Evolutionary conservation across 2,329 filamentous ascomycete species (phyloP).

Genomic region (Alternaria brassicae): DNA sequence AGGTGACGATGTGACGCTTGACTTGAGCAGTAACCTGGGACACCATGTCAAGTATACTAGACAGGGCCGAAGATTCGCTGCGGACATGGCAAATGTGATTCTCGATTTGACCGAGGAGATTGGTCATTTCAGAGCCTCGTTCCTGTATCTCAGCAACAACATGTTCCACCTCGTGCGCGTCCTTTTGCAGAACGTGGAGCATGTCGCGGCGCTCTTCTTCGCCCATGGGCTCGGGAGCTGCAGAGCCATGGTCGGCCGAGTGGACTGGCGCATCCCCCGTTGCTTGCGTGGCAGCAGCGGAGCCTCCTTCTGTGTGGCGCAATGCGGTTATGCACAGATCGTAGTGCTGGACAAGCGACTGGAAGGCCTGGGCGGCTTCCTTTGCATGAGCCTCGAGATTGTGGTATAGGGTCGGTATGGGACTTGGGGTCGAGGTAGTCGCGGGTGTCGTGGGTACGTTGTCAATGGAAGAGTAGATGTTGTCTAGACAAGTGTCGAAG

Average conservation of each 20-base stretch:
- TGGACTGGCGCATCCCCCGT: slow-evolving; percentile 46
- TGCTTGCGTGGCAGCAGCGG: slow-evolving; percentile 56
- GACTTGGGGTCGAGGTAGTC: slow-evolving; percentile 44
- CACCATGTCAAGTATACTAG: slow-evolving; percentile 70
- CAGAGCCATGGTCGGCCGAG: slow-evolving; percentile 37
- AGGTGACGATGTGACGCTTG: slow-evolving; percentile 68
- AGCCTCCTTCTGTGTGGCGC: slow-evolving; percentile 77
- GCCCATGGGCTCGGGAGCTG: slow-evolving; percentile 72
- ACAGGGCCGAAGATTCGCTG: slow-evolving; percentile 64
- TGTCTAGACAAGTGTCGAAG: slow-evolving; percentile 74
- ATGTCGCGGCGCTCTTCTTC: slow-evolving; percentile 81
- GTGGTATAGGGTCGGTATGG: slow-evolving; percentile 57
- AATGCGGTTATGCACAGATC: slow-evolving; percentile 92
- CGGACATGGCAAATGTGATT: slow-evolving; percentile 67
- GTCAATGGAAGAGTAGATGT: slow-evolving; percentile 46
- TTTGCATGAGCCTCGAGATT: slow-evolving; percentile 75
- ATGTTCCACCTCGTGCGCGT: slow-evolving; percentile 69
- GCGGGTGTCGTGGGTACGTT: slow-evolving; percentile 42
- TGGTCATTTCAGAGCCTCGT: slow-evolving; percentile 78
- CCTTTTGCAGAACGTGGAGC: slow-evolving; percentile 77
- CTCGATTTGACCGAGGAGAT: slow-evolving; percentile 68
- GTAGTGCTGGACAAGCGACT: slow-evolving; percentile 85
- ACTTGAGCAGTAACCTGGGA: slow-evolving; percentile 72
- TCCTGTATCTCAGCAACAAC: slow-evolving; percentile 74
- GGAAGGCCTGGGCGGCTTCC: slow-evolving; percentile 80